Base-by-base conservation (phyloP, 306 rosid genomes). In the Nissolia schottii region DNA sequence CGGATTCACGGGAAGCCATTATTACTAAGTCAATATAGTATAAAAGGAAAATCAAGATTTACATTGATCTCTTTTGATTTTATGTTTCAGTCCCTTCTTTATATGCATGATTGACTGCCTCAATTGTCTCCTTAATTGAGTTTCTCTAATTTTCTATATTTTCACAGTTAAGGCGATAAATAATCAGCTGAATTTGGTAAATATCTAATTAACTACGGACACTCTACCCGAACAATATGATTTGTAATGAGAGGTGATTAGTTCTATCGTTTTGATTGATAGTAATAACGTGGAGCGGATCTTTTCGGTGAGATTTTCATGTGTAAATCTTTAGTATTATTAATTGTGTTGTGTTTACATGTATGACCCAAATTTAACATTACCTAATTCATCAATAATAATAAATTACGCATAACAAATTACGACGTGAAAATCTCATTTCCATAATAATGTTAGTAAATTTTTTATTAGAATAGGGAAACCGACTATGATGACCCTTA, bases 131-230 rank as follows among this genome's bases (percentile, higher is more conserved):
- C 60, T 14, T n/a, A n/a, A n/a, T n/a, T 31, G 34, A 24, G 22
- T 43, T 56, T 66, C 60, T 66, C 38, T 76, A 16, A 18, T 53
- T 70, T 70, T 19, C 18, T n/a, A 69, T 6, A 28, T n/a, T 67
- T 12, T n/a, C 46, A 64, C 43, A 38, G 35, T 41, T 19, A 20
- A 64, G 25, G 28, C 59, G 29, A 67, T 28, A 32, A 48, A n/a
- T n/a, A n/a, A n/a, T n/a, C n/a, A n/a, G 14, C 15, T 20, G 15
- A 35, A 54, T 53, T 15, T 53, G 53, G 61, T 35, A 15, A 60
- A 16, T 59, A 31, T 25, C n/a, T 32, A n/a, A n/a, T n/a, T 59
- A 59, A 16, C 8, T 32, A 11, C 27, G 65, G 22, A 13, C 19
- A 27, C 22, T 20, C 2, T 6, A 45, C 15, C 9, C 16, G 11